These are phyloP conservation scores for Apiospora kogelbergensis DNA, from an alignment of 2,329 filamentous ascomycete species.

Conservation along the genomic window DNA sequence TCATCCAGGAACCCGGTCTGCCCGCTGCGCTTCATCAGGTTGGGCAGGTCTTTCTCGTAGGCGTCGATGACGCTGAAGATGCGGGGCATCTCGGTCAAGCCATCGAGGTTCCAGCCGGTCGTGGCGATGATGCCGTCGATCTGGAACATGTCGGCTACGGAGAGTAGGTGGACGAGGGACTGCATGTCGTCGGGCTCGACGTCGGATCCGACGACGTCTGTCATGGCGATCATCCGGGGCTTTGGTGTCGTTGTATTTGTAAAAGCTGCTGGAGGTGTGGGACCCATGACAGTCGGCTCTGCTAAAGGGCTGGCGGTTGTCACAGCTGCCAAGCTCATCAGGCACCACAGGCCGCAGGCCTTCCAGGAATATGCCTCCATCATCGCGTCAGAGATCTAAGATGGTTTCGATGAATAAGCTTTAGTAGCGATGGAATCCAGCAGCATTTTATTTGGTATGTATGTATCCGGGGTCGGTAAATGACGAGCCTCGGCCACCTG, in stretches of 20 bases:
- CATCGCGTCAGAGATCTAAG: background rate
- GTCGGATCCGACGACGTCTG: background rate
- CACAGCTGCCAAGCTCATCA: background rate
- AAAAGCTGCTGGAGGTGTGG: background rate
- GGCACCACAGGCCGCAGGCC: background rate
- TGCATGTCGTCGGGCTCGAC: conserved; percentile 7
- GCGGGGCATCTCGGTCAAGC: background rate
- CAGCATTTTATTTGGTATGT: background rate
- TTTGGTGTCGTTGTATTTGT: background rate
- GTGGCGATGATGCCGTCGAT: conserved; percentile 6
- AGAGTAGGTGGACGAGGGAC: background rate
- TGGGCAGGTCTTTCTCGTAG: background rate
- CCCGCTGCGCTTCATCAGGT: conserved; percentile 8
- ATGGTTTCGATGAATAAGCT: background rate
- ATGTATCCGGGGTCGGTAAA: too few species aligned
- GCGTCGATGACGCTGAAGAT: background rate
- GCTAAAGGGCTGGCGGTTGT: background rate
- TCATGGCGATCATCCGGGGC: conserved; percentile 3
- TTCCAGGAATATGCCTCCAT: background rate
- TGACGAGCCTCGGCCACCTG: background rate
- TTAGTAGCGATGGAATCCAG: background rate
- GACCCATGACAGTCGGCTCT: background rate
- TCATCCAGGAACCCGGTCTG: background rate
- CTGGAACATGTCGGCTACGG: background rate
- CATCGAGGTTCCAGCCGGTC: background rate